phyloP scores from a whole-genome alignment of 441 rosid genomes.

The Metrosideros polymorpha region DNA sequence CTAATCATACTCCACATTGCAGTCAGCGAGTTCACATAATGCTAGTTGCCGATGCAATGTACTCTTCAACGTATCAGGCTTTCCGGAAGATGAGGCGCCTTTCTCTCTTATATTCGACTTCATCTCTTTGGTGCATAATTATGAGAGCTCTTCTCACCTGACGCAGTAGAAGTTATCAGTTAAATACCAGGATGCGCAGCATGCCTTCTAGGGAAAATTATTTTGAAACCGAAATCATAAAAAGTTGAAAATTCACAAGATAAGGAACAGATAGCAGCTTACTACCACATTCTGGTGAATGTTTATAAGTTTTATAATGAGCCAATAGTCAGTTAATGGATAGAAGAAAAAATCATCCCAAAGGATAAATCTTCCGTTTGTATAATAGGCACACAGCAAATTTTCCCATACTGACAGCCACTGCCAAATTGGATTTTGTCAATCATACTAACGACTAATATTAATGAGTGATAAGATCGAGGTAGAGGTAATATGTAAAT shows the following conservation, averaged over 20 bases:
- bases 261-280: background rate
- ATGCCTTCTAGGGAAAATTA: background rate
- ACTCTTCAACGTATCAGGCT: constrained; percentile 15
- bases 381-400: background rate
- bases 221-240: background rate
- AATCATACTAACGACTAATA: background rate
- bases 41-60: background rate
- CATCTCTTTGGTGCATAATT: constrained; percentile 96
- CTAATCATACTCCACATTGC: background rate
- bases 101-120: constrained; percentile 89
- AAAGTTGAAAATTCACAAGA: background rate
- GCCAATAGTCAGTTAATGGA: background rate
- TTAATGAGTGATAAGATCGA: background rate
- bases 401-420: background rate
- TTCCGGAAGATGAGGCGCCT: constrained; percentile 75
- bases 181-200: background rate
- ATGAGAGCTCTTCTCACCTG: constrained; percentile 95
- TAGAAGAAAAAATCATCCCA: background rate
- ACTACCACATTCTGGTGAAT: background rate
- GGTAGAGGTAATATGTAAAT: background rate
- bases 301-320: background rate
- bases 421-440: background rate
- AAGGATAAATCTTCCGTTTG: background rate
- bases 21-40: background rate
- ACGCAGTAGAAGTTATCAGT: background rate